Evolutionary conservation across 169 alveolate genomes (phyloP).

Genomic region (Toxoplasma gondii): DNA sequence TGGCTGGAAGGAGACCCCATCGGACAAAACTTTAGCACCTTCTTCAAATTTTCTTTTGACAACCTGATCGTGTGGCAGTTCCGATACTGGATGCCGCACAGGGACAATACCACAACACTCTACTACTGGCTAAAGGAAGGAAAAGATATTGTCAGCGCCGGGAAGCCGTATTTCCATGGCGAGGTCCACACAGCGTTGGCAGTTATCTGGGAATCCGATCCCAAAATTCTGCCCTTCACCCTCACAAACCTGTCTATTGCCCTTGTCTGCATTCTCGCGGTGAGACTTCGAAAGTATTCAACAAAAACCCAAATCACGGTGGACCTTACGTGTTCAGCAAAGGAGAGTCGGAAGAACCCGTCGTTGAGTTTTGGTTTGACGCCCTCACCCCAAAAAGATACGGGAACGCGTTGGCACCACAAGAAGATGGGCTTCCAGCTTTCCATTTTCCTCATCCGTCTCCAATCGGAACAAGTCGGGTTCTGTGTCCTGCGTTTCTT

Average conservation of each 20-base stretch:
- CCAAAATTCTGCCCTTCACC: conserved; percentile 7
- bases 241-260: conserved; percentile 25
- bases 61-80: conserved; percentile 44
- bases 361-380: too few relatives aligned
- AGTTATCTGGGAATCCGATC: conserved; percentile 74
- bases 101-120: conserved; percentile 20
- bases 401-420: too few relatives aligned
- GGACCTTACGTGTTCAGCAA: not conserved
- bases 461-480: not conserved
- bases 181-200: conserved; percentile 58
- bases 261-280: conserved; percentile 18
- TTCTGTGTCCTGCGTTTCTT: conserved; percentile 5
- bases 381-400: too few relatives aligned
- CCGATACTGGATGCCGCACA: conserved; percentile 50
- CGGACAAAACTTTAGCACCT: conserved; percentile 25
- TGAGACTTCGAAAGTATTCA: not conserved
- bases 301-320: not conserved
- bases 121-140: conserved; percentile 32
- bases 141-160: not conserved
- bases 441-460: not conserved
- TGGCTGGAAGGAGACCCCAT: conserved; percentile 54
- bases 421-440: not conserved
- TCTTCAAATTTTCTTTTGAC: conserved; percentile 3
- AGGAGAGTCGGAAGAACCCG: too few relatives aligned
- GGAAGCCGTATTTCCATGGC: conserved; percentile 13